Base-by-base conservation (phyloP, 768 basidiomycete species). In the Pholiota microspora region DNA sequence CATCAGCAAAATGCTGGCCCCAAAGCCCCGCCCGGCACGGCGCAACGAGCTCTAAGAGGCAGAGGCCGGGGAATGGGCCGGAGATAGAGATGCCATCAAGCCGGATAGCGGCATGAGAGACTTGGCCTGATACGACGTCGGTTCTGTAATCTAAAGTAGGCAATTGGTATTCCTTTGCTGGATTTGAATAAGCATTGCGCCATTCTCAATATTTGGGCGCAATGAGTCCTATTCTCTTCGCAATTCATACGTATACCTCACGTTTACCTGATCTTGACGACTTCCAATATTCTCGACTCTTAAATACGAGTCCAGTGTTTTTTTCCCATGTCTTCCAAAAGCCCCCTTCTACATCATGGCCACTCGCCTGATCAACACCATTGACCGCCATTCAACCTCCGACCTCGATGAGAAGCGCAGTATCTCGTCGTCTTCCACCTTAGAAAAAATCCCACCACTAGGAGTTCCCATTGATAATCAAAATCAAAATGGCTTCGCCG, bases 1-100 rank as follows among this genome's bases (percentile, higher is more conserved):
- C 40, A 50, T 10, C 59, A 93, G 92, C 80, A 78, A 73, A 84
- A 85, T 62, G 66, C 92, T 23, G 94, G 94, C n/a, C 94, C 94
- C 16, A 85, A 78, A 62, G 91, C 91, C 38, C 94, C 94, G 12
- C 88, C 92, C n/a, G 94, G 94, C n/a, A 76, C 92, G 7, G 92
- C 92, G 10, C 87, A 90, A 65, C 79, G 90, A 40, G 94, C 91
- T 12, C 69, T 96, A 58, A 81, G 94, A 66, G 93, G 93, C 40
- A 79, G 94, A 59, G 94, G 94, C 24, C 81, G 94, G 55, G 94
- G 94, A 51, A 81, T 85, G 75, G 85, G 82, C 45, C 76, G 88
- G 61, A 85, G 90, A 74, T 91, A 70, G 70, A 60, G 16, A 40
- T 45, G 32, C 6, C 12, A 24, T n/a, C 8, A 32, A 29, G 28